phyloP scores from a whole-genome alignment of 2,329 filamentous ascomycete species.

The Elsinoe arachidis region DNA sequence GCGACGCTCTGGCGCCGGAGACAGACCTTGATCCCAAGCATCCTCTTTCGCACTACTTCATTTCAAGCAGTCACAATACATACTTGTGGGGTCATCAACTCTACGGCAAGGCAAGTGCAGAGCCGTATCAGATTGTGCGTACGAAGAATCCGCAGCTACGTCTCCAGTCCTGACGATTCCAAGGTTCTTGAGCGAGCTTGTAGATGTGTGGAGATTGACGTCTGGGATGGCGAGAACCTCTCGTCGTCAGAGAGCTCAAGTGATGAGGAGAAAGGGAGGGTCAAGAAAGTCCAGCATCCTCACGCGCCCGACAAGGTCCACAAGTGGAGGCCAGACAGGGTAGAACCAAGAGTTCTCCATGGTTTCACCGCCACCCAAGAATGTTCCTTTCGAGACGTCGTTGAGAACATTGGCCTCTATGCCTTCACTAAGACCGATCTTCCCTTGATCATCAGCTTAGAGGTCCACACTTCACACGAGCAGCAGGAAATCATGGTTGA shows the following conservation, averaged over 20 bases:
- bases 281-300: constrained; percentile 25
- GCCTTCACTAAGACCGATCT: constrained; percentile 65
- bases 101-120: constrained; percentile 64
- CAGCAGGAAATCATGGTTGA: constrained; percentile 90
- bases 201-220: constrained; percentile 88
- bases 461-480: constrained; percentile 72
- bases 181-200: constrained; percentile 59
- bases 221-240: constrained; percentile 68
- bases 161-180: neutral
- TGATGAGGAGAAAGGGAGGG: constrained; percentile 24
- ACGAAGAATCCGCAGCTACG: neutral
- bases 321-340: constrained; percentile 17
- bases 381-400: constrained; percentile 82
- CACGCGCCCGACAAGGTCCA: neutral
- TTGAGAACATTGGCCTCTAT: constrained; percentile 65
- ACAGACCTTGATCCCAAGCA: constrained; percentile 25
- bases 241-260: constrained; percentile 34
- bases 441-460: constrained; percentile 83
- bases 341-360: constrained; percentile 27
- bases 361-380: constrained; percentile 72
- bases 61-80: constrained; percentile 91
- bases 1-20: constrained; percentile 38
- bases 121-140: constrained; percentile 67
- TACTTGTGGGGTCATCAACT: constrained; percentile 84
- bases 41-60: constrained; percentile 82